phyloP scores from a whole-genome alignment of 106 monocot genomes.

The Dactylorhiza incarnata region DNA sequence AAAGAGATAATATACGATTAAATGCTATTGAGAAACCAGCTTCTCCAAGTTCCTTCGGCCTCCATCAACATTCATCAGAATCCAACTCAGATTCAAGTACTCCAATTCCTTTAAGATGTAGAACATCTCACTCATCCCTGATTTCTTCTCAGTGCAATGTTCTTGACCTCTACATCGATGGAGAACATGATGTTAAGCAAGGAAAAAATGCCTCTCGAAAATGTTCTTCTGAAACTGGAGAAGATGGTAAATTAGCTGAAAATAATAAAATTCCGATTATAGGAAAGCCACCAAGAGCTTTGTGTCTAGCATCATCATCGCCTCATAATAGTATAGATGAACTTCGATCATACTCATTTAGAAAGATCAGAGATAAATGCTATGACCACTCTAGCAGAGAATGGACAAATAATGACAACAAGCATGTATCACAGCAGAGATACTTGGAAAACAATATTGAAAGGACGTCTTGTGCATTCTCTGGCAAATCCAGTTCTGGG shows the following conservation, averaged over 20 bases:
- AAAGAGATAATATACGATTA: slow-evolving; percentile 15
- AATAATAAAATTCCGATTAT: slow-evolving; percentile 28
- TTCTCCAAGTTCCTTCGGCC: slow-evolving; percentile 24
- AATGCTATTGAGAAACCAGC: slow-evolving; percentile 21
- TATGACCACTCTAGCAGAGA: not conserved
- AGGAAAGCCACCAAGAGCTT: slow-evolving; percentile 51
- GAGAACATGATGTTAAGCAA: slow-evolving; percentile 28
- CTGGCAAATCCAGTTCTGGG: slow-evolving; percentile 21
- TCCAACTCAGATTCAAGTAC: slow-evolving; percentile 29
- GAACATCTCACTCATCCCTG: slow-evolving; percentile 18
- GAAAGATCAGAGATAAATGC: slow-evolving; percentile 28
- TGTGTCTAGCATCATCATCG: slow-evolving; percentile 44
- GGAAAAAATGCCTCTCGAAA: slow-evolving; percentile 10
- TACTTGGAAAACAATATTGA: slow-evolving; percentile 18
- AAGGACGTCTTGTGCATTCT: slow-evolving; percentile 14
- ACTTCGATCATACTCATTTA: slow-evolving; percentile 25
- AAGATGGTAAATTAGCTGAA: slow-evolving; percentile 19
- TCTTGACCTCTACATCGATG: slow-evolving; percentile 49
- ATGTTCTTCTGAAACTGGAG: slow-evolving; percentile 7
- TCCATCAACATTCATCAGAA: slow-evolving; percentile 19
- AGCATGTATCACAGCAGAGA: slow-evolving; percentile 15
- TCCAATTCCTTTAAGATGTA: slow-evolving; percentile 39
- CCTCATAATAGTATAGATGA: slow-evolving; percentile 35
- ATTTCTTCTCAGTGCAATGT: slow-evolving; percentile 11
- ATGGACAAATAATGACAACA: slow-evolving; percentile 8